Percentiles rank a stretch among this genome's conserved stretches.
phyloP scores from a whole-genome alignment of 257 asterid species.

The Fraxinus cuspidata region DNA sequence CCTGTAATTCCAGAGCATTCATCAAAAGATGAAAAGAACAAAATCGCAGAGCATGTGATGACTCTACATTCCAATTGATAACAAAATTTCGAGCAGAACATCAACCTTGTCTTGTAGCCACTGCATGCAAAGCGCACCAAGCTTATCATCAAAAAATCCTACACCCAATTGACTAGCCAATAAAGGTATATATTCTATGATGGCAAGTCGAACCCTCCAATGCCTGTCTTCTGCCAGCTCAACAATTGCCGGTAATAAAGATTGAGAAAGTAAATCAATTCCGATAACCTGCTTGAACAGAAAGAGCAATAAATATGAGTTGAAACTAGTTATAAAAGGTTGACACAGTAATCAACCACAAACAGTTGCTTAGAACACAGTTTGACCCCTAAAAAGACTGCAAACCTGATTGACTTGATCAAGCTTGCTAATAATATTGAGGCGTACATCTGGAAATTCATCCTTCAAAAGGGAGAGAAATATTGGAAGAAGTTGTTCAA shows the following conservation, averaged over 20 bases:
- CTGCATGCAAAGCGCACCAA: conserved; percentile 79
- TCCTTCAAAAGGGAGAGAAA: conserved; percentile 87
- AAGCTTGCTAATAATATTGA: conserved; percentile 85
- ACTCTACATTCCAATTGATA: neutral
- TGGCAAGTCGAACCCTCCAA: conserved; percentile 76
- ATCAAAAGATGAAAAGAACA: neutral
- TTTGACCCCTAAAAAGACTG: neutral
- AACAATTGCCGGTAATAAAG: conserved; percentile 68
- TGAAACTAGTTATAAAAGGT: neutral
- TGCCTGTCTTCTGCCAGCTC: conserved; percentile 80
- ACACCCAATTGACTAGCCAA: conserved; percentile 69
- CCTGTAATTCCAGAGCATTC: neutral
- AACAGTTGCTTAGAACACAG: neutral
- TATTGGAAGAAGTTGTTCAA: conserved; percentile 85
- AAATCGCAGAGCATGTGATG: neutral
- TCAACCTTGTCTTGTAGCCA: conserved; percentile 75
- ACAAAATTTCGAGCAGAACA: conserved; percentile 7
- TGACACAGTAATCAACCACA: neutral
- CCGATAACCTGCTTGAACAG: conserved; percentile 60
- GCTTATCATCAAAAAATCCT: conserved; percentile 71
- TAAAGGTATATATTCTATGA: conserved; percentile 61
- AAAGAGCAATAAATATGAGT: conserved; percentile 10
- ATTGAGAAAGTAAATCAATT: conserved; percentile 71
- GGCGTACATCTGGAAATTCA: conserved; percentile 86
- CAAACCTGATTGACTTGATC: conserved; percentile 88